Evolutionary conservation across 169 alveolate species (phyloP).

Genomic region (Plasmodium gaboni): DNA sequence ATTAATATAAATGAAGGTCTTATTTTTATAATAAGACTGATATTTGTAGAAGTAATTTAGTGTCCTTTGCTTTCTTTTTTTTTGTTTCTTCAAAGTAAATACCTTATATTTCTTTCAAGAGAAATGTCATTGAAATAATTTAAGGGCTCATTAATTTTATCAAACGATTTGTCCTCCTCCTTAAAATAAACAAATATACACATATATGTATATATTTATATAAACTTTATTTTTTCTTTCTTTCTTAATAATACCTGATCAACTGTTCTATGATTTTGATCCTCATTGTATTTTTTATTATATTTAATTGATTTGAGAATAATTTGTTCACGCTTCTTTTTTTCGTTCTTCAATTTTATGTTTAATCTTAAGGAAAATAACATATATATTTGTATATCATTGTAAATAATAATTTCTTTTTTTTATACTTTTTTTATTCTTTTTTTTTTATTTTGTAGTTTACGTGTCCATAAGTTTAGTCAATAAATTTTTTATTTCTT

Average conservation of each 20-base stretch:
- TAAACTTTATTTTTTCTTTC: too few species aligned
- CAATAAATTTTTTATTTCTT: conserved; percentile 19
- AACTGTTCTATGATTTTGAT: neutral
- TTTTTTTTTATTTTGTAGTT: neutral
- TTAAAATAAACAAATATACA: too few species aligned
- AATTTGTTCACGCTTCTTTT: conserved; percentile 6
- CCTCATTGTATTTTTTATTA: conserved; percentile 10
- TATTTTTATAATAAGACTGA: too few species aligned
- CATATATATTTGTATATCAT: neutral
- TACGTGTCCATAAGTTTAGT: conserved; percentile 42
- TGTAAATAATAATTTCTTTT: neutral
- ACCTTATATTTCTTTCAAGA: too few species aligned
- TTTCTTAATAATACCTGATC: too few species aligned
- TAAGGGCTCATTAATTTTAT: too few species aligned
- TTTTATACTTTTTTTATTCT: conserved; percentile 1
- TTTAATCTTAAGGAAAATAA: neutral
- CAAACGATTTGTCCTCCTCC: too few species aligned
- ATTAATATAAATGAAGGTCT: too few species aligned
- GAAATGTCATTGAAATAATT: too few species aligned
- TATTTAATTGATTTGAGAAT: neutral
- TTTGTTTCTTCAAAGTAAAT: too few species aligned
- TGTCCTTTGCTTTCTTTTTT: neutral
- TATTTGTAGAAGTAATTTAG: too few species aligned
- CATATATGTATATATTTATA: too few species aligned
- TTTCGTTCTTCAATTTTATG: conserved; percentile 13